Percentiles rank a stretch among this genome's conserved stretches.
These are phyloP conservation scores for Trichoderma sp. DNA, from an alignment of 2,329 filamentous ascomycete genomes.

Conservation along the genomic window DNA sequence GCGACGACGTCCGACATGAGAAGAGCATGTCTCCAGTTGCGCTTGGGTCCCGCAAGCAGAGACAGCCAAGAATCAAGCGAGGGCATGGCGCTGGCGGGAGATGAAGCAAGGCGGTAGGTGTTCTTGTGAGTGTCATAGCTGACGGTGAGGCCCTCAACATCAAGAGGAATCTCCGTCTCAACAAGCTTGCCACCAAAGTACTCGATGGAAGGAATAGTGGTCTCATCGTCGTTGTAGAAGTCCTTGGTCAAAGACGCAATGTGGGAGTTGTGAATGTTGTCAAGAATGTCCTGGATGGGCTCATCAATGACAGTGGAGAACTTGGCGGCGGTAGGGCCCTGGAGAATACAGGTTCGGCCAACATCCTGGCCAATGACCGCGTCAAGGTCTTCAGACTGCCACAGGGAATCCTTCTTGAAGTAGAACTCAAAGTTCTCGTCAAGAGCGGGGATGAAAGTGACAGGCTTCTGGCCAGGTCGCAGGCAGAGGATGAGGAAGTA, in stretches of 20 bases:
- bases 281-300: slow-evolving; percentile 91
- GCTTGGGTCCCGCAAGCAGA: slow-evolving; percentile 77
- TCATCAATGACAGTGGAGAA: slow-evolving; percentile 90
- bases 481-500: slow-evolving; percentile 93
- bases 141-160: slow-evolving; percentile 83
- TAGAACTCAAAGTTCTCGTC: slow-evolving; percentile 98
- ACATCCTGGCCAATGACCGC: slow-evolving; percentile 96
- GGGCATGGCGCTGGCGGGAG: slow-evolving; percentile 71
- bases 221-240: slow-evolving; percentile 71
- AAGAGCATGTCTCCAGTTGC: slow-evolving; percentile 92
- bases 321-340: slow-evolving; percentile 88
- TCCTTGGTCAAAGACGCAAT: slow-evolving; percentile 78
- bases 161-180: slow-evolving; percentile 67
- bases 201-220: slow-evolving; percentile 78
- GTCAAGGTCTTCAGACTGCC: slow-evolving; percentile 97
- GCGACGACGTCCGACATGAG: slow-evolving; percentile 92
- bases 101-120: slow-evolving; percentile 77
- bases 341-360: slow-evolving; percentile 90
- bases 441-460: slow-evolving; percentile 91
- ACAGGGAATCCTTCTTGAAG: slow-evolving; percentile 99
- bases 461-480: slow-evolving; percentile 89
- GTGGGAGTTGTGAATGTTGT: slow-evolving; percentile 84
- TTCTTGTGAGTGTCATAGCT: slow-evolving; percentile 75
- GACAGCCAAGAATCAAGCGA: slow-evolving; percentile 81
- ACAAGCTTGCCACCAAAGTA: slow-evolving; percentile 92